These are phyloP conservation scores for Didymella pinodella DNA, from an alignment of 2,329 filamentous ascomycete genomes.

Conservation along the genomic window DNA sequence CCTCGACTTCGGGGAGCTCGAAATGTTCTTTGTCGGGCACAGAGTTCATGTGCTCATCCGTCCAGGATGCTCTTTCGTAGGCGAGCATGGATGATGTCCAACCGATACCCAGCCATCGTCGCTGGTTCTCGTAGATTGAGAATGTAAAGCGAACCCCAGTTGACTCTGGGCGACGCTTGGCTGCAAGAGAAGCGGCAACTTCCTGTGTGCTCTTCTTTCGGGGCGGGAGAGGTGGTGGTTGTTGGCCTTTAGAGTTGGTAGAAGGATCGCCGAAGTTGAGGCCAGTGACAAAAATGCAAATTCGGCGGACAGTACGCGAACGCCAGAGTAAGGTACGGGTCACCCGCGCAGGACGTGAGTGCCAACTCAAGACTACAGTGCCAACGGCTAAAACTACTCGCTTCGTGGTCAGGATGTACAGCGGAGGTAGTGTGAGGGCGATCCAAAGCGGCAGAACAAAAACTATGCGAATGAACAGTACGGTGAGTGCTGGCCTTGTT, in stretches of 20 bases:
- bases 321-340: constrained; percentile 90
- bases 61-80: constrained; percentile 91
- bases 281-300: constrained; percentile 79
- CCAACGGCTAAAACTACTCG: constrained; percentile 85
- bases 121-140: constrained; percentile 94
- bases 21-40: constrained; percentile 79
- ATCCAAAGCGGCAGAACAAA: constrained; percentile 91
- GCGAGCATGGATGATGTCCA: constrained; percentile 93
- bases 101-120: constrained; percentile 91
- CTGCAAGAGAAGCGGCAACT: constrained; percentile 55
- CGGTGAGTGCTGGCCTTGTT: constrained; percentile 86
- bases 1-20: constrained; percentile 71
- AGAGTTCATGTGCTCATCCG: constrained; percentile 89
- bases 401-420: constrained; percentile 85
- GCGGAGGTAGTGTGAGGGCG: constrained; percentile 78
- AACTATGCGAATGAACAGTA: constrained; percentile 86
- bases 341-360: constrained; percentile 85
- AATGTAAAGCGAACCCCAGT: constrained; percentile 95
- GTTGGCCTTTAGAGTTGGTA: constrained; percentile 36
- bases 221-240: constrained; percentile 50
- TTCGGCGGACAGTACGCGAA: constrained; percentile 74
- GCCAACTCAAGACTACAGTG: constrained; percentile 88
- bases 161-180: constrained; percentile 58
- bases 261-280: constrained; percentile 70
- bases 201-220: constrained; percentile 58